These are phyloP conservation scores for Nothophoma quercina DNA, from an alignment of 2,329 filamentous ascomycete species.

Conservation along the genomic window DNA sequence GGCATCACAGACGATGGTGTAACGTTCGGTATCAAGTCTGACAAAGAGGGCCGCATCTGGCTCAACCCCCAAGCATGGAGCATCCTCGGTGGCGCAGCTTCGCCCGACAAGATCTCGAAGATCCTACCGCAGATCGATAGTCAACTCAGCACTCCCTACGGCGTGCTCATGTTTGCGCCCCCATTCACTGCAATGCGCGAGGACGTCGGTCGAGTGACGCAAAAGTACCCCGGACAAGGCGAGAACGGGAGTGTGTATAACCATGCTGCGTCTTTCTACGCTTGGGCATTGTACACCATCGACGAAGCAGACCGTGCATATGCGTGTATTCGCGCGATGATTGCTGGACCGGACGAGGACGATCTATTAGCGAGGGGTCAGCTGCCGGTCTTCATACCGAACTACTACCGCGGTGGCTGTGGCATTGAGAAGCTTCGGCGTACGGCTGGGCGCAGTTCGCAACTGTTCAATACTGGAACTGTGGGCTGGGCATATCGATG, in stretches of 20 bases:
- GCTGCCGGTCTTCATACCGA: constrained; percentile 65
- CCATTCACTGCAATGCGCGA: constrained; percentile 64
- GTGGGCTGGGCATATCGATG: constrained; percentile 65
- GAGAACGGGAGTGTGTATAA: constrained; percentile 68
- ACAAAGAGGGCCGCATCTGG: constrained; percentile 65
- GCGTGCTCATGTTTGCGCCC: constrained; percentile 64
- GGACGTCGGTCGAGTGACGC: constrained; percentile 65
- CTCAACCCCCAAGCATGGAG: constrained; percentile 65
- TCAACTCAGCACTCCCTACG: constrained; percentile 63
- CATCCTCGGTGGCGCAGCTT: constrained; percentile 63
- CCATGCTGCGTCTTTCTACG: constrained; percentile 64
- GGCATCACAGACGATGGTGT: constrained; percentile 66
- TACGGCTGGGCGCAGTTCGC: constrained; percentile 64
- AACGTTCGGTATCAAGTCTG: constrained; percentile 60
- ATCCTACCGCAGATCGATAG: constrained; percentile 60
- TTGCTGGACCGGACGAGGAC: constrained; percentile 61
- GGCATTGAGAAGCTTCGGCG: constrained; percentile 30
- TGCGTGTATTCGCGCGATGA: constrained; percentile 60
- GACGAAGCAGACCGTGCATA: constrained; percentile 61
- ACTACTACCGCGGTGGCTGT: constrained; percentile 59
- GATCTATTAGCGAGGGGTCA: constrained; percentile 64
- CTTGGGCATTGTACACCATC: constrained; percentile 62
- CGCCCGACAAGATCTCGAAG: constrained; percentile 50
- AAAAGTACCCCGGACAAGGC: constrained; percentile 65
- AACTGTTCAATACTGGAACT: constrained; percentile 67